Evolutionary conservation across 73 alveolate species (phyloP).

Genomic region (Stentor roeselii): DNA sequence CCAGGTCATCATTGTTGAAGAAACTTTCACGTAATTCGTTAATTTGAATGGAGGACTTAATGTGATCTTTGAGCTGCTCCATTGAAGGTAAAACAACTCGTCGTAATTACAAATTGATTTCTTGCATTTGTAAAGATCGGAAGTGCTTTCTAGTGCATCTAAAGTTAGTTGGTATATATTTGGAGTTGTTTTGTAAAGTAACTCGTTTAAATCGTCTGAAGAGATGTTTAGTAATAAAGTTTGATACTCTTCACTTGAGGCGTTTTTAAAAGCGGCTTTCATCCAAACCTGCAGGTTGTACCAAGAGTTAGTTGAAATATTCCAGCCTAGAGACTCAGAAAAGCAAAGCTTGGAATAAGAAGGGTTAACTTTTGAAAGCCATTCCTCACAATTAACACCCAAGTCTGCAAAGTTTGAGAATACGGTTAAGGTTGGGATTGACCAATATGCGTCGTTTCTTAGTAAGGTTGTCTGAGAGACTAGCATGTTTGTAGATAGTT

Average conservation of each 20-base stretch:
- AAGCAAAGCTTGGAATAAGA: background rate
- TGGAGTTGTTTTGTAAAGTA: background rate
- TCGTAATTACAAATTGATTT: slow-evolving; percentile 2
- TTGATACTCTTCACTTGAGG: background rate
- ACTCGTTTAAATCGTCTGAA: background rate
- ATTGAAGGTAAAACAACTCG: background rate
- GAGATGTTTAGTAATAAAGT: background rate
- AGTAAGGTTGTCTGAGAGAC: background rate
- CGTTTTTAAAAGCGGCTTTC: background rate
- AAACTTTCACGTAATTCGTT: background rate
- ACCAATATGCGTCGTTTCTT: slow-evolving; percentile 16
- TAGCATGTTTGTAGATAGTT: background rate
- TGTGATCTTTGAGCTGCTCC: background rate
- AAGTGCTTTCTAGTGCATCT: background rate
- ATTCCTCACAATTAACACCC: background rate
- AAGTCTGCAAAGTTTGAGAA: background rate
- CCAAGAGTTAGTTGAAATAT: background rate
- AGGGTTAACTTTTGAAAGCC: background rate
- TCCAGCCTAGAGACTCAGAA: background rate
- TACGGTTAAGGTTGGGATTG: background rate
- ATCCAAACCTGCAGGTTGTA: background rate
- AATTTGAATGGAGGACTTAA: background rate
- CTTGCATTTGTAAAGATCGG: background rate
- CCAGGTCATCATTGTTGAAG: background rate
- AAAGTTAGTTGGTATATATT: background rate